Evolutionary conservation across 495 filamentous ascomycete genomes (phyloP).

Genomic region (Hypoxylon perforatum): DNA sequence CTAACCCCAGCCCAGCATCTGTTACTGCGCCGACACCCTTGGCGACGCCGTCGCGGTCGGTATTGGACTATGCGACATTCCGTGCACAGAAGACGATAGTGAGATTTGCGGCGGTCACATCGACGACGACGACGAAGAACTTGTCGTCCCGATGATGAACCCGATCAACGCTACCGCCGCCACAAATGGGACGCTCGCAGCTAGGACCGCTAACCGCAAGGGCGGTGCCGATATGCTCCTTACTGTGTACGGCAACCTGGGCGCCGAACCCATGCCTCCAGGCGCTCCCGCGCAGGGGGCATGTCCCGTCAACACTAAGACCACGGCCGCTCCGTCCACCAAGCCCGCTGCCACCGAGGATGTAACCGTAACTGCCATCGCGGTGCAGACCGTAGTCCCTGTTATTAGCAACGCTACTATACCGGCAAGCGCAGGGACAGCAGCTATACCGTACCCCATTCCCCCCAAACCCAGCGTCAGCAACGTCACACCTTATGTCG

Average conservation of each 20-base stretch:
- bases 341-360: slow-evolving; percentile 21
- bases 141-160: too few relatives aligned
- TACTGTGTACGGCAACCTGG: slow-evolving; percentile 35
- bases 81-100: slow-evolving; percentile 26
- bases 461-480: neutral
- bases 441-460: neutral
- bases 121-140: too few relatives aligned
- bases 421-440: neutral
- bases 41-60: slow-evolving; percentile 63
- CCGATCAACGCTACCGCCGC: neutral
- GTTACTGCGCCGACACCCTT: slow-evolving; percentile 63
- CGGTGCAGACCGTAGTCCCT: slow-evolving; percentile 41
- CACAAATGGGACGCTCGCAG: neutral
- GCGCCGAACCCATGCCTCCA: slow-evolving; percentile 11
- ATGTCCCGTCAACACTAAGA: neutral
- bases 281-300: slow-evolving; percentile 37
- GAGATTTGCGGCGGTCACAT: slow-evolving; percentile 37
- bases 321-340: slow-evolving; percentile 35
- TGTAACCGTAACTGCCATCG: slow-evolving; percentile 21
- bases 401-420: slow-evolving; percentile 2
- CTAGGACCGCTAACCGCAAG: neutral
- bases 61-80: slow-evolving; percentile 19
- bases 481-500: neutral
- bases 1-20: slow-evolving; percentile 23
- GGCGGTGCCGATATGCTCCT: slow-evolving; percentile 11